Base-by-base conservation (phyloP, 1,284 basidiomycete genomes). In the Gomphus sp. region DNA sequence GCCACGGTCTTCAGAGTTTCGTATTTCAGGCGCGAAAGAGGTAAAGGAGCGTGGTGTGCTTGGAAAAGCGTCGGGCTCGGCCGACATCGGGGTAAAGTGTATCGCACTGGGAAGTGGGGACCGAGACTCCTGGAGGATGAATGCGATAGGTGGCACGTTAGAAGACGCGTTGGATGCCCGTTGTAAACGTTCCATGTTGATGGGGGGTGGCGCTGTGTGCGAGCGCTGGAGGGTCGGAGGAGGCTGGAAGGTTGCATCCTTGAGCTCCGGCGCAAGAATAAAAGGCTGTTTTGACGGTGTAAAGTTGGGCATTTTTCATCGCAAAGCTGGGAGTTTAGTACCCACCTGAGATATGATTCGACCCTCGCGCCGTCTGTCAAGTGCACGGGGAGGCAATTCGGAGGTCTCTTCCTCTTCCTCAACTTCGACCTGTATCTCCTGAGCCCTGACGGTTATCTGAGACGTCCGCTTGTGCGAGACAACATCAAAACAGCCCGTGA, bases 81-180 rank as follows among this genome's bases (percentile, higher is more conserved):
- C 18, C 33, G 50, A 49, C n/a, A n/a, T 47, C 4, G 50, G 58
- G 0, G 51, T 54, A 22, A 59, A 59, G 22, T 59, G 58, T 9
- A 59, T 54, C 25, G 52, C 43, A 33, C 43, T 54, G 2, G 58
- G 52, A n/a, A 41, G 39, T 5, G 58, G 58, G 25, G 58, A 59
- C 4, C 34, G 14, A 25, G 52, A 53, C 25, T 59, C 58, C 37
- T 59, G 58, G 8, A 59, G 34, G 25, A 54, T 52, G 58, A 59
- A 59, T 25, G 58, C 34, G 37, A 59, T 59, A 14, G 58, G 58
- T 6, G 50, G 58, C 14, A 12, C 50, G 10, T 16, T 41, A 22
- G 41, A 54, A 3, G 37, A 54, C 37, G 4, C 1, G 4, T 16
- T 25, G 34, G 34, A 36, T 10, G 34, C 10, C 34, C 34, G 34